Conservation (phyloP, 2,329 filamentous ascomycete genomes). For the Lasiodiplodia theobromae region DNA sequence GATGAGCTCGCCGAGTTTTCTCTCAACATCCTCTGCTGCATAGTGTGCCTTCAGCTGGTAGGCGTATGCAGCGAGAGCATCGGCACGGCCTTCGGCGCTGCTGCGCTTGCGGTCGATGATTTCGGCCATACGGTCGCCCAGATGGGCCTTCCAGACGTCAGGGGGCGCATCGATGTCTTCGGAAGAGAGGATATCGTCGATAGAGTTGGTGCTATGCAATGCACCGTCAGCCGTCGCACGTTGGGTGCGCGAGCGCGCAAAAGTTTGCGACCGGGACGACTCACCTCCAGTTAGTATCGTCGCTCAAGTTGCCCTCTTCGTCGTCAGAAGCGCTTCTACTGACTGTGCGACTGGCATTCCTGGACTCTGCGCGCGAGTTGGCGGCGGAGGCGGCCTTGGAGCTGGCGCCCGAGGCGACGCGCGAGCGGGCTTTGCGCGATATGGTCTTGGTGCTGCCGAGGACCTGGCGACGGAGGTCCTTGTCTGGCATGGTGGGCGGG, state of each 20-base stretch:
- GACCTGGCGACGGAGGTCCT: conserved; percentile 70
- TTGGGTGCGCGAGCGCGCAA: conserved; percentile 1
- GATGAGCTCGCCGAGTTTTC: conserved; percentile 67
- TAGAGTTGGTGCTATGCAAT: conserved; percentile 63
- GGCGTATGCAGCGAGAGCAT: conserved; percentile 66
- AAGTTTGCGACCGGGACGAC: neutral
- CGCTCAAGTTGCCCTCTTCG: conserved; percentile 66
- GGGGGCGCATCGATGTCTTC: conserved; percentile 59
- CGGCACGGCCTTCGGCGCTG: conserved; percentile 73
- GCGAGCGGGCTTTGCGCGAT: conserved; percentile 70
- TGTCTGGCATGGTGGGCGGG: conserved; percentile 57
- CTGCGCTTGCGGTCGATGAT: conserved; percentile 81
- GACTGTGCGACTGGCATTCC: conserved; percentile 53
- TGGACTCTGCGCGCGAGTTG: conserved; percentile 66
- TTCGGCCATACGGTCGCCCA: conserved; percentile 72
- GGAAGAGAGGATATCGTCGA: conserved; percentile 67
- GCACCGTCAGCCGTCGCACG: conserved; percentile 1
- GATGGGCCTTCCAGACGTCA: conserved; percentile 66
- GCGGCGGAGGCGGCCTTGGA: conserved; percentile 66
- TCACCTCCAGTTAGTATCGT: conserved; percentile 65
- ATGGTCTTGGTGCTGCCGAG: conserved; percentile 76
- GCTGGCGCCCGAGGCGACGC: conserved; percentile 61
- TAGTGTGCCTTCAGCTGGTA: conserved; percentile 73
- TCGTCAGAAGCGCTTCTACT: conserved; percentile 71
- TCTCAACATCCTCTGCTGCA: conserved; percentile 67